A percentile compares a stretch with the other conserved stretches of the same genome.
Evolutionary conservation across 1,139 yeast genomes (phyloP).

Genomic region (Yamadazyma trypodendri): DNA sequence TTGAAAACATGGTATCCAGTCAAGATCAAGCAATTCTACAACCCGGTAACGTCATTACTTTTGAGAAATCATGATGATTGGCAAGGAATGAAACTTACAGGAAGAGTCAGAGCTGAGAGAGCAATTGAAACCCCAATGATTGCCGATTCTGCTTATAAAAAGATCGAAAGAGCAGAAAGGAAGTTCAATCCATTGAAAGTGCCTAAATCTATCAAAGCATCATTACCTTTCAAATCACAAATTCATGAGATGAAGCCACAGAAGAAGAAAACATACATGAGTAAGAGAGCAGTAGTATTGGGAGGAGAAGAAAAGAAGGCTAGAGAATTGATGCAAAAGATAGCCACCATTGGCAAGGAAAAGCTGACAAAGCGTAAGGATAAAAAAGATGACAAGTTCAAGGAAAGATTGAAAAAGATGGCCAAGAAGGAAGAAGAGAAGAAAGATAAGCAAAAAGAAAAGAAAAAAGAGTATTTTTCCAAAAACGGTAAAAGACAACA

Average conservation of each 20-base stretch:
- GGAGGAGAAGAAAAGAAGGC: conserved; percentile 94
- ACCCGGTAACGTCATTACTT: conserved; percentile 91
- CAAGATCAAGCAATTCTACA: conserved; percentile 83
- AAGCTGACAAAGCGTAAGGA: conserved; percentile 77
- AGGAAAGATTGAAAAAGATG: conserved; percentile 68
- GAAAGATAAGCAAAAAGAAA: conserved; percentile 73
- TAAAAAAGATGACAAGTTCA: conserved; percentile 76
- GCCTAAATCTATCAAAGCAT: conserved; percentile 72
- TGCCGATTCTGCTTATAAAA: conserved; percentile 68
- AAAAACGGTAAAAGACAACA: conserved; percentile 64
- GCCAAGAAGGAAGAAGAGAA: conserved; percentile 73
- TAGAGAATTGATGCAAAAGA: conserved; percentile 82
- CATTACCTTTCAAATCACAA: conserved; percentile 90
- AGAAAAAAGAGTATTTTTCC: conserved; percentile 83
- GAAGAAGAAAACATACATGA: conserved; percentile 77
- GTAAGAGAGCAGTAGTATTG: conserved; percentile 90
- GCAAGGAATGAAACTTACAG: conserved; percentile 96
- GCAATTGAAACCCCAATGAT: conserved; percentile 65
- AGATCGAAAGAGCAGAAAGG: conserved; percentile 84
- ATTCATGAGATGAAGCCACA: conserved; percentile 86
- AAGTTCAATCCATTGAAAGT: conserved; percentile 84
- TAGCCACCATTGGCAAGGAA: conserved; percentile 78
- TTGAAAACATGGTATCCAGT: conserved; percentile 98
- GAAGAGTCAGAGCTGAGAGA: conserved; percentile 81
- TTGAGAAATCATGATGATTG: conserved; percentile 76